Evolutionary conservation across 2,329 filamentous ascomycete species (phyloP).

Genomic region (Lasiodiplodia citricola): DNA sequence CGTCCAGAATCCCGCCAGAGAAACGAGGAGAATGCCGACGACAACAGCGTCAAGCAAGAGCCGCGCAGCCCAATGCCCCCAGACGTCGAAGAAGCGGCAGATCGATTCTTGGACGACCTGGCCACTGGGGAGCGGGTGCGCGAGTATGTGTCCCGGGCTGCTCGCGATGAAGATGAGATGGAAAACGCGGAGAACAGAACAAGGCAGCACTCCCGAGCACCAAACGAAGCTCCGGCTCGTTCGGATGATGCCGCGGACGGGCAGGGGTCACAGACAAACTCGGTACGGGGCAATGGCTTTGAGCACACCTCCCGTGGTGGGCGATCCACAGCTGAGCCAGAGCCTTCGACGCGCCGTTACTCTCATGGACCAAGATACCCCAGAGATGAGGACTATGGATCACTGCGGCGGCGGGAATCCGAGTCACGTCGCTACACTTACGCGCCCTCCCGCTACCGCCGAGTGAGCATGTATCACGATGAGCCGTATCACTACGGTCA

Average conservation of each 20-base stretch:
- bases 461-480: conserved; percentile 22
- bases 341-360: not conserved
- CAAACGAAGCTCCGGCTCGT: conserved; percentile 2
- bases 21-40: conserved; percentile 29
- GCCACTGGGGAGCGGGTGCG: conserved; percentile 32
- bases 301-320: not conserved
- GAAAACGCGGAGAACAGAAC: conserved; percentile 22
- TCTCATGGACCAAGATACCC: not conserved
- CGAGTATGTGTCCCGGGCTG: conserved; percentile 23
- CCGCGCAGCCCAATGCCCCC: conserved; percentile 29
- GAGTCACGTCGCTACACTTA: conserved; percentile 22
- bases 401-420: not conserved
- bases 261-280: not conserved
- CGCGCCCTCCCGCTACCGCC: conserved; percentile 21
- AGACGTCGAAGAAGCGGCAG: conserved; percentile 36
- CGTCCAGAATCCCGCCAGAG: conserved; percentile 35
- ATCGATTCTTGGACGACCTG: conserved; percentile 43
- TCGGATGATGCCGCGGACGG: not conserved
- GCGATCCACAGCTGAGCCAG: conserved; percentile 9
- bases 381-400: conserved; percentile 15
- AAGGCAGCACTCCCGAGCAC: conserved; percentile 2
- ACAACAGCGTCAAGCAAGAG: conserved; percentile 5
- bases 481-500: conserved; percentile 10
- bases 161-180: conserved; percentile 24
- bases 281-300: conserved; percentile 2